These are phyloP conservation scores for Endothia cerciana DNA, from an alignment of 2,329 filamentous ascomycete genomes.

Conservation along the genomic window DNA sequence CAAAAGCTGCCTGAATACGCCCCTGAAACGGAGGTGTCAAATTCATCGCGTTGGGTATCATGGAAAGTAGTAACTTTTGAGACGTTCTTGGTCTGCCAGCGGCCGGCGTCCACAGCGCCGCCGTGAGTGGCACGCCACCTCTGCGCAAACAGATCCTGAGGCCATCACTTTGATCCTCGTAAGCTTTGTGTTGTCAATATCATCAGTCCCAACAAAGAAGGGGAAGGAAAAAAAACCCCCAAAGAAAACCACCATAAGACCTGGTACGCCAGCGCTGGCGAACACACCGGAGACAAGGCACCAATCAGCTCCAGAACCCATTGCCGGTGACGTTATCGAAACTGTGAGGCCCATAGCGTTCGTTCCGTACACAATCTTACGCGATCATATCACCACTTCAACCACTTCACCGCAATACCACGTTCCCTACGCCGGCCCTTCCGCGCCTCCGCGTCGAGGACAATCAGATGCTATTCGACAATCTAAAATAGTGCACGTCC, in stretches of 20 bases:
- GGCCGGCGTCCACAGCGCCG: not conserved
- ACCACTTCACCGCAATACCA: slow-evolving; percentile 27
- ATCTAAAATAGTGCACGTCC: slow-evolving; percentile 44
- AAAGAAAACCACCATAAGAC: too few relatives aligned
- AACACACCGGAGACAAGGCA: not conserved
- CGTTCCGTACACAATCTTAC: slow-evolving; percentile 26
- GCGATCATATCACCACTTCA: slow-evolving; percentile 25
- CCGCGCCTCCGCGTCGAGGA: slow-evolving; percentile 39
- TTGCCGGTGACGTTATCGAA: slow-evolving; percentile 6
- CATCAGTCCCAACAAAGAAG: not conserved
- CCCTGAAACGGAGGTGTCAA: not conserved
- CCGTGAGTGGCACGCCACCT: not conserved
- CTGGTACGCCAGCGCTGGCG: slow-evolving; percentile 3
- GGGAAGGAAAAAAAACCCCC: too few relatives aligned
- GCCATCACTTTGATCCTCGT: not conserved
- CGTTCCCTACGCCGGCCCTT: slow-evolving; percentile 33
- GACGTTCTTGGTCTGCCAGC: not conserved
- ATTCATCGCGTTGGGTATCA: slow-evolving; percentile 18
- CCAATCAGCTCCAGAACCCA: slow-evolving; percentile 17
- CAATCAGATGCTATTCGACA: slow-evolving; percentile 49
- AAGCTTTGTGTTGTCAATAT: not conserved
- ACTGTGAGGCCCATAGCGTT: not conserved
- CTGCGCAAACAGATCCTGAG: not conserved
- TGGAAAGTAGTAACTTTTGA: slow-evolving; percentile 17
- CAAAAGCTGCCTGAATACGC: not conserved